Base-by-base conservation (phyloP, 2,329 filamentous ascomycete species). In the Ophiostoma himal-ulmi region DNA sequence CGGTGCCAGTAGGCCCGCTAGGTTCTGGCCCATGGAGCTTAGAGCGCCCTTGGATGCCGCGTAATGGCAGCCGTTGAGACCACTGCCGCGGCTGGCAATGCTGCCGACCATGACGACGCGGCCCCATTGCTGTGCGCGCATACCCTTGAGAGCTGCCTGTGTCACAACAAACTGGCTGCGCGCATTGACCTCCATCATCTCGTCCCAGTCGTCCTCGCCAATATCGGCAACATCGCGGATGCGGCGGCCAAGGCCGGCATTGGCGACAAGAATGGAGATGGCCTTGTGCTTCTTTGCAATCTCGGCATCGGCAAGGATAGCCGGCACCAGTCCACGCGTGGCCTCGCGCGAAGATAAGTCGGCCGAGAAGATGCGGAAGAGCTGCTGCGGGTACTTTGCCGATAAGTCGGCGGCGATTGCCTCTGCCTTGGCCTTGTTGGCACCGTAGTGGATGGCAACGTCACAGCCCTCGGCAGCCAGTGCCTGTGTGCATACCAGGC, bases 221-320 rank as follows among this genome's bases (percentile, higher is more conserved):
- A 90, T 89, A 71, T 89, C 87, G 75, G 83, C 80, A 67, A 87
- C 82, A 67, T 80, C 77, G 2, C 79, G 79, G 70, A 88, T 84
- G n/a, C 87, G 82, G 75, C 87, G 88, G 57, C 88, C 88, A 73
- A 89, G 84, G 0, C 88, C 89, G 1, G 89, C 89, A 75, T 91
- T 91, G 11, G 85, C 86, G 36, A 91, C 77, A 2, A 91, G 79
- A 30, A 91, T 89, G 69, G 82, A 78, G 36, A 89, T 83, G 70
- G 87, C 26, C 17, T 36, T 36, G 67, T 68, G 39, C 39, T 80
- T 76, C 70, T 86, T 86, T 57, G 82, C 78, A 20, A 88, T 83
- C 48, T 85, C 82, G 8, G 52, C 14, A 36, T 73, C 71, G 30
- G 83, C 81, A 20, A 71, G 52, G 13, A 71, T 57, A 1, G 41